Conservation (phyloP, 1,139 yeast genomes). For the Yamadazyma spencermartinsiae region DNA sequence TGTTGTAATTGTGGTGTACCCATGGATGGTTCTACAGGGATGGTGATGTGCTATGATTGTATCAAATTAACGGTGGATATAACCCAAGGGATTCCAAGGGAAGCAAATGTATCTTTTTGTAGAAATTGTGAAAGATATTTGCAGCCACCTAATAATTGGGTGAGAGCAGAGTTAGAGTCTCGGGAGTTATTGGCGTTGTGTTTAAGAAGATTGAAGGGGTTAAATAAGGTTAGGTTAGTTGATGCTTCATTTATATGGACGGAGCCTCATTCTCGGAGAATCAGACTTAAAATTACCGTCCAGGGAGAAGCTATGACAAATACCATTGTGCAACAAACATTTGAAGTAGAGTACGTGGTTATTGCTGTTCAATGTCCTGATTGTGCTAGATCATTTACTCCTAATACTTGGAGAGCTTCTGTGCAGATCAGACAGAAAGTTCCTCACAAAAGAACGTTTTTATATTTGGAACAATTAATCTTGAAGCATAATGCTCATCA, state of each 20-base stretch:
- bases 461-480: conserved; percentile 91
- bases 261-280: conserved; percentile 97
- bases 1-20: conserved; percentile 99
- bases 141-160: conserved; percentile 95
- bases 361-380: conserved; percentile 98
- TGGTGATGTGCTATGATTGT: conserved; percentile 98
- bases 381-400: conserved; percentile 95
- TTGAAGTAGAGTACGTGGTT: conserved; percentile 93
- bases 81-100: conserved; percentile 94
- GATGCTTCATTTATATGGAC: conserved; percentile 99
- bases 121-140: conserved; percentile 95
- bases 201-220: conserved; percentile 83
- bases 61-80: conserved; percentile 91
- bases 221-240: conserved; percentile 81
- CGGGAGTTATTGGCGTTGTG: conserved; percentile 90
- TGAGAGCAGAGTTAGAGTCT: conserved; percentile 85
- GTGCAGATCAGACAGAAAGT: conserved; percentile 98
- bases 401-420: conserved; percentile 96
- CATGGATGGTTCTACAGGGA: conserved; percentile 91
- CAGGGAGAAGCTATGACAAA: conserved; percentile 96
- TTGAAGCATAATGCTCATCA: conserved; percentile 91
- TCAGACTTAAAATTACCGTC: conserved; percentile 85
- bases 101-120: conserved; percentile 89
- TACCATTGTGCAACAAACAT: conserved; percentile 90
- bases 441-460: conserved; percentile 92